A percentile compares a stretch with the other conserved stretches of the same genome.
These are phyloP conservation scores for Auriculariales sp. DNA, from an alignment of 768 basidiomycete genomes.

Conservation along the genomic window DNA sequence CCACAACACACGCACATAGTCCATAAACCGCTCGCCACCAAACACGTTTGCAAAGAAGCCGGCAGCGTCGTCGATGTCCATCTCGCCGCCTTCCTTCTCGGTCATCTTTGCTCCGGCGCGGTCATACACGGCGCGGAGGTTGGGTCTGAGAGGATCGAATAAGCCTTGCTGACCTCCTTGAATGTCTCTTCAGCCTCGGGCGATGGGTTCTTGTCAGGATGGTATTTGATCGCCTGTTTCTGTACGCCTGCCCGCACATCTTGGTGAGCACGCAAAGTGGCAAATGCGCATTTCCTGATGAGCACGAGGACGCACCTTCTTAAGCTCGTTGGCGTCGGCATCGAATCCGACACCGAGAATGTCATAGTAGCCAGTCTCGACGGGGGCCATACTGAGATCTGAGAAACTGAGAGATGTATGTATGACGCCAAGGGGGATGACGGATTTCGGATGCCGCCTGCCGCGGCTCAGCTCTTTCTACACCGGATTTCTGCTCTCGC, in stretches of 20 bases:
- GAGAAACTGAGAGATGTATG: neutral
- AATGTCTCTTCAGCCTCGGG: conserved; percentile 93
- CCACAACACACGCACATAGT: conserved; percentile 60
- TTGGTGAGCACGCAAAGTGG: too few species aligned
- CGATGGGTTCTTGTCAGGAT: conserved; percentile 89
- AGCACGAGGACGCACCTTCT: too few species aligned
- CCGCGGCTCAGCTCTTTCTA: too few species aligned
- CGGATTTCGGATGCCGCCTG: too few species aligned
- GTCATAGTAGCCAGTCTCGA: conserved; percentile 84
- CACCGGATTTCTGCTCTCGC: too few species aligned
- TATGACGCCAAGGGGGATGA: neutral
- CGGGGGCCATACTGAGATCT: conserved; percentile 48
- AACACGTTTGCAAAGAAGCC: conserved; percentile 94
- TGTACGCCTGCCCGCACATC: too few species aligned
- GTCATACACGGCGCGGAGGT: conserved; percentile 82
- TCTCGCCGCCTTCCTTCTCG: conserved; percentile 69
- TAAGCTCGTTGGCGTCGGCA: conserved; percentile 66
- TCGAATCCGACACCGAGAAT: conserved; percentile 58
- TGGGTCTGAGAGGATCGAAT: conserved; percentile 83
- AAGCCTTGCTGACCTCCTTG: conserved; percentile 96
- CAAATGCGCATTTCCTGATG: too few species aligned
- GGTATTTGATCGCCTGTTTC: conserved; percentile 91
- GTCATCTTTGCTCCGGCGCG: conserved; percentile 87
- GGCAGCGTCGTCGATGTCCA: conserved; percentile 74
- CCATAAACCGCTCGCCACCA: conserved; percentile 81